Percentiles rank a stretch among this genome's conserved stretches.
These are phyloP conservation scores for Bipolaris gigantea DNA, from an alignment of 2,329 filamentous ascomycete genomes.

Conservation along the genomic window DNA sequence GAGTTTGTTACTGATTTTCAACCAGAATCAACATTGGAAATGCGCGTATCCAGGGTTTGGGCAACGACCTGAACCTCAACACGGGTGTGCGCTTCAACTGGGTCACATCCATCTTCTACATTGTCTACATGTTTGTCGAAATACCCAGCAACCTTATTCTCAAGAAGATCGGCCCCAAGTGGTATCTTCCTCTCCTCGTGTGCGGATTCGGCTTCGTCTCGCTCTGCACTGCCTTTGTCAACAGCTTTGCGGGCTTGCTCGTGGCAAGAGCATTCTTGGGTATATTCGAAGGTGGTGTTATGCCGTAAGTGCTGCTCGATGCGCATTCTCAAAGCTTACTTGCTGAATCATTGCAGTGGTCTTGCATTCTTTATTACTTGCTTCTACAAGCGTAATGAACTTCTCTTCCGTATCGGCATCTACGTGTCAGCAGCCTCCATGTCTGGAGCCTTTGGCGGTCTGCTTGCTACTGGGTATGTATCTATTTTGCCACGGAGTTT, in stretches of 20 bases:
- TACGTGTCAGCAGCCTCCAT: slow-evolving; percentile 59
- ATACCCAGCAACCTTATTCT: slow-evolving; percentile 60
- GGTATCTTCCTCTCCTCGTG: slow-evolving; percentile 58
- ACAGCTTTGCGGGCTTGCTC: slow-evolving; percentile 52
- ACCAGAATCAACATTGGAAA: slow-evolving; percentile 54
- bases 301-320: slow-evolving; percentile 47
- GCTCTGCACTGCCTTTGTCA: slow-evolving; percentile 58
- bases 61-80: slow-evolving; percentile 51
- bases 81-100: slow-evolving; percentile 58
- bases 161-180: slow-evolving; percentile 57
- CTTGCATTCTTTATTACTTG: slow-evolving; percentile 60
- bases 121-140: slow-evolving; percentile 59
- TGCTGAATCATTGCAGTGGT: slow-evolving; percentile 38
- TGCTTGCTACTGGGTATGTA: slow-evolving; percentile 57
- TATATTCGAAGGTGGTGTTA: slow-evolving; percentile 60
- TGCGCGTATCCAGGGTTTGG: slow-evolving; percentile 59
- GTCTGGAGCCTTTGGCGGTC: slow-evolving; percentile 61
- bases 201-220: slow-evolving; percentile 60
- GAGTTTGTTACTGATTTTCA: slow-evolving; percentile 9
- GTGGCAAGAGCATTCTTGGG: slow-evolving; percentile 55
- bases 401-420: slow-evolving; percentile 59
- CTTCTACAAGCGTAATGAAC: slow-evolving; percentile 61
- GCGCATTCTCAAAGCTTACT: neutral
- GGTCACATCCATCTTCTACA: slow-evolving; percentile 62
- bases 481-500: neutral